Base-by-base conservation (phyloP, 805 yeast genomes). In the Metschnikowia peoriensis region DNA sequence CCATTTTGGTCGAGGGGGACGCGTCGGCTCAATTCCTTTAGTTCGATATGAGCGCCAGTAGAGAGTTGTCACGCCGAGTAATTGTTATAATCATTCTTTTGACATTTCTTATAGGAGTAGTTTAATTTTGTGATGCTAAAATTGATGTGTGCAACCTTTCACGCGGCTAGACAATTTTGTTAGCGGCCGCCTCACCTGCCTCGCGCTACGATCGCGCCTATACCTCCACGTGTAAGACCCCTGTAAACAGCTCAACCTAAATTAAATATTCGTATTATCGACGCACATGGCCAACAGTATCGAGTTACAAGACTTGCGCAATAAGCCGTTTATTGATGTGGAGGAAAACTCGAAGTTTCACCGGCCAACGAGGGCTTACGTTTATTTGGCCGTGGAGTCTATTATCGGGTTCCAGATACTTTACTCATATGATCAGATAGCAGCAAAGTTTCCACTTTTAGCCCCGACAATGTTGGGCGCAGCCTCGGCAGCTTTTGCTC, bases 401-500 rank as follows among this genome's bases (percentile, higher is more conserved):
- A 29, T 62, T 11, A 47, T 67, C 7, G 64, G 73, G 7, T n/a
- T 62, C 27, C 44, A 57, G 22, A 55, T 73, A 16, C 71, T 72
- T 55, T 59, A 49, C 52, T 62, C 69, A 38, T 75, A 73, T 54
- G 69, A 61, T 12, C 38, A 40, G 12, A 46, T 73, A 10, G 49
- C 59, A 12, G 39, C 46, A 10, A 37, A 50, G 38, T 62, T 46
- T 60, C 67, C 66, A 14, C 61, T 72, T 39, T 45, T 73, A 29
- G 78, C 73, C 2, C 76, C 78, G 6, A 54, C 73, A 5, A 58
- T 73, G 12, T 58, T 75, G 49, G 78, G 79, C 1, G 66, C 73
- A 9, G 62, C 68, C 1, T 67, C 77, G 1, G 78, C 77, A 1
- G 75, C 73, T 22, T 61, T 73, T 49, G 79, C 78, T 2, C 78